These are phyloP conservation scores for Metarhizium robertsii DNA, from an alignment of 2,329 filamentous ascomycete species.

Conservation along the genomic window DNA sequence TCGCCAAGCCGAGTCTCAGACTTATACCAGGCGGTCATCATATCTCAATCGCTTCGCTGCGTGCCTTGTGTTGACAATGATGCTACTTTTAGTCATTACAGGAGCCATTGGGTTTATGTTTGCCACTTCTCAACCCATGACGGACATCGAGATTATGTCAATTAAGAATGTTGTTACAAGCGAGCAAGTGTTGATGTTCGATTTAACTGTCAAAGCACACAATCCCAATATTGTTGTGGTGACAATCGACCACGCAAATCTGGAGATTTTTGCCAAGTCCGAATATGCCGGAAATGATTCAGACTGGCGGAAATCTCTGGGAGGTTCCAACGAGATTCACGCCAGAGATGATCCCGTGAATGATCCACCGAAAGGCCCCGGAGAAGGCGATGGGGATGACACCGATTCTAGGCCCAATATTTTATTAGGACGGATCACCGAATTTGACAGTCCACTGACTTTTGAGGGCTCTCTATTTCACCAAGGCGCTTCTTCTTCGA, in stretches of 20 bases:
- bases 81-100: slow-evolving; percentile 74
- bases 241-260: slow-evolving; percentile 74
- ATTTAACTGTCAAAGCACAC: slow-evolving; percentile 75
- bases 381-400: slow-evolving; percentile 48
- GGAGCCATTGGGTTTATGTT: slow-evolving; percentile 83
- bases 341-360: slow-evolving; percentile 23
- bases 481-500: slow-evolving; percentile 59
- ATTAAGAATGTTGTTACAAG: slow-evolving; percentile 88
- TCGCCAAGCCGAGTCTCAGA: slow-evolving; percentile 65
- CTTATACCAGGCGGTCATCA: slow-evolving; percentile 52
- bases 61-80: slow-evolving; percentile 73
- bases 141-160: slow-evolving; percentile 65
- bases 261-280: slow-evolving; percentile 92
- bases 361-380: slow-evolving; percentile 27
- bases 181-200: slow-evolving; percentile 91
- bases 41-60: slow-evolving; percentile 70
- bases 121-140: slow-evolving; percentile 80
- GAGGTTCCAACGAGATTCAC: slow-evolving; percentile 17
- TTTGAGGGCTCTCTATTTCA: slow-evolving; percentile 89
- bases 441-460: slow-evolving; percentile 77
- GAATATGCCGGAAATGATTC: slow-evolving; percentile 68
- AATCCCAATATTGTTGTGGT: slow-evolving; percentile 93
- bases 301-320: slow-evolving; percentile 44
- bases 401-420: slow-evolving; percentile 61
- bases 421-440: slow-evolving; percentile 78